These are phyloP conservation scores for Hemerocallis citrina DNA, from an alignment of 106 monocot species.

Conservation along the genomic window DNA sequence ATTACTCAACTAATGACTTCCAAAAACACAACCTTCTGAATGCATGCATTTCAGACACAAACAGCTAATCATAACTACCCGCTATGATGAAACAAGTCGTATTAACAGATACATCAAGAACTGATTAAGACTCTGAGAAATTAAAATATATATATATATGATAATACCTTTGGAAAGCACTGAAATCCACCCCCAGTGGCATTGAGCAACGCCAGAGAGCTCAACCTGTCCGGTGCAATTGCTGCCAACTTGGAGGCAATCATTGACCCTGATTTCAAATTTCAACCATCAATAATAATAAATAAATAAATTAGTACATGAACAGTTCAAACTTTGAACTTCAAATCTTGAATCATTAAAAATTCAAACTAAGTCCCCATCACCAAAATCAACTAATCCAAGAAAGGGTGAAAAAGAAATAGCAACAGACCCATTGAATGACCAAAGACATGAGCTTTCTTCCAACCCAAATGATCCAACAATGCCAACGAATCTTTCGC, in stretches of 20 bases:
- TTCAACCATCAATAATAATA: too few relatives aligned
- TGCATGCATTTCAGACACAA: too few relatives aligned
- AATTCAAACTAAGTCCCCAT: neutral
- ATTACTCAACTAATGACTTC: too few relatives aligned
- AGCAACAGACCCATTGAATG: conserved; percentile 95
- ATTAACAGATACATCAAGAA: too few relatives aligned
- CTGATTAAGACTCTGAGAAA: too few relatives aligned
- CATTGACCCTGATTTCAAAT: conserved; percentile 71
- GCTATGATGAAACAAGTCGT: too few relatives aligned
- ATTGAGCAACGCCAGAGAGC: conserved; percentile 89
- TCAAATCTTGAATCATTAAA: too few relatives aligned
- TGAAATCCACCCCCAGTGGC: conserved; percentile 91
- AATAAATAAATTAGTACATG: too few relatives aligned
- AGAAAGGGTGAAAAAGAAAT: neutral
- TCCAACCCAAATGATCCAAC: conserved; percentile 90
- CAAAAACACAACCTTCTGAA: too few relatives aligned
- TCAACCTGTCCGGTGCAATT: conserved; percentile 67
- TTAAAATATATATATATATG: too few relatives aligned
- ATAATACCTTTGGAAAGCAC: conserved; percentile 94
- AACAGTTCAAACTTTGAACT: too few relatives aligned
- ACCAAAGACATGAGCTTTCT: conserved; percentile 88
- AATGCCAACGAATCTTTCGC: conserved; percentile 82
- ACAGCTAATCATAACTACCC: too few relatives aligned
- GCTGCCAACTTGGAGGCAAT: conserved; percentile 92
- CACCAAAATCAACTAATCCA: neutral